phyloP scores from a whole-genome alignment of 768 basidiomycete genomes.

The Trametes punicea region DNA sequence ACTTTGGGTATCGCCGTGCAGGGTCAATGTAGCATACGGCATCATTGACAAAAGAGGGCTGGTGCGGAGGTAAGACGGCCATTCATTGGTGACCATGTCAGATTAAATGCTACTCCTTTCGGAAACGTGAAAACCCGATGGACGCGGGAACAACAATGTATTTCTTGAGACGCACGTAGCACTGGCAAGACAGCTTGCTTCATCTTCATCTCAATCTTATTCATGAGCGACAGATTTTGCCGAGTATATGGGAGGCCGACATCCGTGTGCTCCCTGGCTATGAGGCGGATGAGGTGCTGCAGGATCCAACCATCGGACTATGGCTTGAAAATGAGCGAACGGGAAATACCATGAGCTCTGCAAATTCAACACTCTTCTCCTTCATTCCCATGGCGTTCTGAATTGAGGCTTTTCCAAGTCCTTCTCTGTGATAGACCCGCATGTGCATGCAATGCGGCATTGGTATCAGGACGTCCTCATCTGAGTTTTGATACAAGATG shows the following conservation, averaged over 20 bases:
- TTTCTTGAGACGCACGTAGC: too few species aligned
- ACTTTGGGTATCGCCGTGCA: too few species aligned
- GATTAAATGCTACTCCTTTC: too few species aligned
- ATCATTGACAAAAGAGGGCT: too few species aligned
- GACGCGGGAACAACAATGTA: too few species aligned
- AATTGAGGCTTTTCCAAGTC: neutral
- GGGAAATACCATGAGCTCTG: neutral
- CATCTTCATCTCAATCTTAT: neutral
- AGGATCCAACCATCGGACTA: neutral
- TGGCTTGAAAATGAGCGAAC: neutral
- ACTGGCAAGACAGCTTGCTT: too few species aligned
- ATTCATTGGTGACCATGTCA: too few species aligned
- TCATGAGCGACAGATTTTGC: neutral
- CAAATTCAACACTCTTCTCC: neutral
- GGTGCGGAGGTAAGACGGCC: too few species aligned
- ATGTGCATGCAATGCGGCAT: neutral
- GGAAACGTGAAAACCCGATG: too few species aligned
- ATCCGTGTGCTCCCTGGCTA: neutral
- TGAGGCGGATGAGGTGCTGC: neutral
- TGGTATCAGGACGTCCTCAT: neutral
- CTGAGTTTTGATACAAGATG: neutral
- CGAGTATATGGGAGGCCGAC: neutral
- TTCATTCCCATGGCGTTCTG: neutral
- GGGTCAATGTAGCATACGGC: too few species aligned
- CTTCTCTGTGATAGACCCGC: neutral